Base-by-base conservation (phyloP, 768 basidiomycete genomes). In the Suillus bovinus region DNA sequence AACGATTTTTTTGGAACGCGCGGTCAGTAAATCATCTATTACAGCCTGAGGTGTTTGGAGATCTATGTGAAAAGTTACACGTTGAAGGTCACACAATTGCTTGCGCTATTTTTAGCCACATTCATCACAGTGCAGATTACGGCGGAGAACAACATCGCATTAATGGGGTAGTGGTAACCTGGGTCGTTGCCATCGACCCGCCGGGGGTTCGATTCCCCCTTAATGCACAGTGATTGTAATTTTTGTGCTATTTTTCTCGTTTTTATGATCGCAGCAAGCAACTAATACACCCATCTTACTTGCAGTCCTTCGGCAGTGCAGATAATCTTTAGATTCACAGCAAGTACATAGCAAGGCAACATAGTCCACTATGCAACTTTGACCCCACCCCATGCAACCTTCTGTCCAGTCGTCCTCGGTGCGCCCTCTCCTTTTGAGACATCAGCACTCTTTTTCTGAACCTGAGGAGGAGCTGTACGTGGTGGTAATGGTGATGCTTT, bases 151-250 rank as follows among this genome's bases (percentile, higher is more conserved):
- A 3, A 7, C 9, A 22, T 61, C n/a, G 79, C 81, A 83, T 83
- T 79, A 83, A 82, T 84, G 81, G 82, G 81, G 83, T 84, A 83
- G 82, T 83, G 82, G 81, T 84, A 82, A 84, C 82, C 82, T 83
- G 81, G 83, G 82, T 84, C 81, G 82, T 84, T 84, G 82, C 82
- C 82, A 83, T 85, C 86, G 88, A 89, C 86, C 88, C 88, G 88
- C 88, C 88, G 88, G 86, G 87, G 86, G 88, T 89, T 89, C 87
- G 86, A 89, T 89, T 89, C 88, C 87, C 88, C 64, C 86, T 88
- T 88, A 87, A 88, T 88, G 87, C 87, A 88, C 44, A 61, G 14
- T 20, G 5, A 10, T 0, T 11, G 2, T 10, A 2, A 24, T 36
- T 36, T 36, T 55, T 24, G 8, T 36, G 14, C 29, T 20, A 22